A percentile compares a stretch with the other conserved stretches of the same genome.
phyloP scores from a whole-genome alignment of 148 eudicot species.

The Heliosperma pusillum region DNA sequence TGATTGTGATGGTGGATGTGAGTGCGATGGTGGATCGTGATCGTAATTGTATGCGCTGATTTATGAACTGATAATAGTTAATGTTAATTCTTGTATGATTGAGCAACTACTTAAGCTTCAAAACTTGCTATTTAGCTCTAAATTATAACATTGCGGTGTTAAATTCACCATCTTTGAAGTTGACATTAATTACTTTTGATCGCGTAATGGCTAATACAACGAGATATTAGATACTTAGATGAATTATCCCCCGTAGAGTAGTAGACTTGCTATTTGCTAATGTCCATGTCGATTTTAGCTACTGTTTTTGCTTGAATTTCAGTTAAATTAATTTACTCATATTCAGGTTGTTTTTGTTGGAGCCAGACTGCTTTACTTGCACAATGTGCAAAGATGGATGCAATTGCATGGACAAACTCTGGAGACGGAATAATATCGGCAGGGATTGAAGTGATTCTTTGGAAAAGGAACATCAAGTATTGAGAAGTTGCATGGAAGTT shows the following conservation, averaged over 20 bases:
- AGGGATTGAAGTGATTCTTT: constrained; percentile 74
- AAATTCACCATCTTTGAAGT: too few relatives aligned
- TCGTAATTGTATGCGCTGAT: too few relatives aligned
- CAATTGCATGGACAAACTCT: constrained; percentile 84
- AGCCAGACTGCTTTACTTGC: constrained; percentile 89
- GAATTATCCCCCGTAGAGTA: too few relatives aligned
- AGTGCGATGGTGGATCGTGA: too few relatives aligned
- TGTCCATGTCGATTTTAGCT: constrained; percentile 4
- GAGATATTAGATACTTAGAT: too few relatives aligned
- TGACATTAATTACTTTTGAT: too few relatives aligned
- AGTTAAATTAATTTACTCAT: constrained; percentile 72
- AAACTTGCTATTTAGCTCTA: background rate
- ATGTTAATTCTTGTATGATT: too few relatives aligned
- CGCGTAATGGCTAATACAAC: too few relatives aligned
- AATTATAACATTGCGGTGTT: background rate
- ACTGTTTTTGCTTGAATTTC: constrained; percentile 20
- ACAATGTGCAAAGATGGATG: constrained; percentile 70
- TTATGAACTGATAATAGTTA: too few relatives aligned
- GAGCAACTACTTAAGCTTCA: background rate
- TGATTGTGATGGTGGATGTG: too few relatives aligned
- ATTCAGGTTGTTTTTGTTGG: constrained; percentile 99
- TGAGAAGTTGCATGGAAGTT: constrained; percentile 95
- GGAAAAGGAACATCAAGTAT: constrained; percentile 61
- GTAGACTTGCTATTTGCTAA: too few relatives aligned
- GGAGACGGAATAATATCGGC: constrained; percentile 88